Base-by-base conservation (phyloP, 108 stramenopile species). In the Aurantiochytrium sp. region DNA sequence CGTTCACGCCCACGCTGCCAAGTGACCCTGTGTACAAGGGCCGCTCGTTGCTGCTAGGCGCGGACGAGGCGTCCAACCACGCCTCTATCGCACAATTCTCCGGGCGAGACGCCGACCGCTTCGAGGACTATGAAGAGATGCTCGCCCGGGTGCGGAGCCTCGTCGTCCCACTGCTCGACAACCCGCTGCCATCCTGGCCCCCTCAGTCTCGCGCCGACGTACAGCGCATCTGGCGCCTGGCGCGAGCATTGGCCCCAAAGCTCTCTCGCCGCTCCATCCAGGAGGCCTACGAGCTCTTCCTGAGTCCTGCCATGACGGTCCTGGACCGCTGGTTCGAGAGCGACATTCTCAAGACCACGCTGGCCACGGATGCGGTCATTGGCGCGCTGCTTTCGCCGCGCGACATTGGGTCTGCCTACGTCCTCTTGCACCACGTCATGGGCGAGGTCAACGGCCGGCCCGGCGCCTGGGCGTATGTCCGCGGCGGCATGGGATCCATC, bases 351-450 rank as follows among this genome's bases (percentile, higher is more conserved):
- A 92, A 92, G 68, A 48, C 91, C 5, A 92, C 91, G 53, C 86
- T 92, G 1, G 91, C 91, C 39, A 92, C 91, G 12, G 91, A 92
- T 55, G 89, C 89, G 17, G 87, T 90, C 22, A 90, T 92, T 55
- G 91, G 91, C 42, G 90, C 90, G 34, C 54, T 89, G 19, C 30
- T 88, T 19, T 27, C 41, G 4, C 90, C 89, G 6, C 34, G n/a
- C 30, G 19, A 30, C 34, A 24, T 85, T 31, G 90, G 90, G n/a
- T 88, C 88, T n/a, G 91, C 88, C 3, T 92, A 92, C 85, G 91
- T 90, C 4, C 86, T 92, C 31, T 48, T 92, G 17, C 91, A 92
- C 55, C 91, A 90, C 50, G 91, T 90, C 68, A 92, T 90, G 91
- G 89, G 90, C 4, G 89, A 89, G 37, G 85, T 85, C 8, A 87